Conservation (phyloP, 805 yeast species). For the Priceomyces melissophilus region DNA sequence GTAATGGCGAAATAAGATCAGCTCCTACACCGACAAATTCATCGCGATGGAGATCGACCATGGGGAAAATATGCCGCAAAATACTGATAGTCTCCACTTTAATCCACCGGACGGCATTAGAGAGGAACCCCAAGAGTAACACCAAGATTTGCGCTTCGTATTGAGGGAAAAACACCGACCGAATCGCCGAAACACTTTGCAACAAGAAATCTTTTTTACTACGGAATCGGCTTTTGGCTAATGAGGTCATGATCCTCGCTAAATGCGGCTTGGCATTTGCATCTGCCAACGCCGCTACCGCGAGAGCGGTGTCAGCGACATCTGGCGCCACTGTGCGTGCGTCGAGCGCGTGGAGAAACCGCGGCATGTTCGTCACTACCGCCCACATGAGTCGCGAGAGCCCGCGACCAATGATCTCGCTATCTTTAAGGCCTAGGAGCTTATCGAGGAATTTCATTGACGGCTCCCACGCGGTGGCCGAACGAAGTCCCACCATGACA, state of each 20-base stretch:
- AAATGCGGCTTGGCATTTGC: conserved; percentile 53
- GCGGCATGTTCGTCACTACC: conserved; percentile 73
- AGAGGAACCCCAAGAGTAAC: conserved; percentile 71
- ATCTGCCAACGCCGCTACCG: conserved; percentile 59
- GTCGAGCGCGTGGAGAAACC: conserved; percentile 80
- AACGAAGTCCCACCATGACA: conserved; percentile 78
- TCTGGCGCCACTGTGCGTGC: conserved; percentile 46
- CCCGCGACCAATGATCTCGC: conserved; percentile 74
- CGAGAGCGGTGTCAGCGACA: conserved; percentile 37
- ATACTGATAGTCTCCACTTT: conserved; percentile 75
- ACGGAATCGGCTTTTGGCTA: conserved; percentile 75
- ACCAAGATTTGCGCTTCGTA: conserved; percentile 73
- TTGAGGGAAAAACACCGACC: conserved; percentile 64
- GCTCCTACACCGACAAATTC: conserved; percentile 92
- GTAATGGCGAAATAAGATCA: conserved; percentile 84
- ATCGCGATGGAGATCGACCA: conserved; percentile 69
- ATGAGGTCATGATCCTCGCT: conserved; percentile 70
- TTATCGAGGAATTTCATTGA: conserved; percentile 71
- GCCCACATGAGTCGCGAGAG: conserved; percentile 68
- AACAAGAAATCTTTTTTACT: conserved; percentile 86
- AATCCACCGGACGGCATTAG: conserved; percentile 77
- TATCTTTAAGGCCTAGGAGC: conserved; percentile 61
- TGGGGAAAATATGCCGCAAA: conserved; percentile 69
- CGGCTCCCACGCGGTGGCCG: conserved; percentile 75
- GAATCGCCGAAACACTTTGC: conserved; percentile 73